Conservation (phyloP, 2,329 filamentous ascomycete species). For the Tolypocladium inflatum region DNA sequence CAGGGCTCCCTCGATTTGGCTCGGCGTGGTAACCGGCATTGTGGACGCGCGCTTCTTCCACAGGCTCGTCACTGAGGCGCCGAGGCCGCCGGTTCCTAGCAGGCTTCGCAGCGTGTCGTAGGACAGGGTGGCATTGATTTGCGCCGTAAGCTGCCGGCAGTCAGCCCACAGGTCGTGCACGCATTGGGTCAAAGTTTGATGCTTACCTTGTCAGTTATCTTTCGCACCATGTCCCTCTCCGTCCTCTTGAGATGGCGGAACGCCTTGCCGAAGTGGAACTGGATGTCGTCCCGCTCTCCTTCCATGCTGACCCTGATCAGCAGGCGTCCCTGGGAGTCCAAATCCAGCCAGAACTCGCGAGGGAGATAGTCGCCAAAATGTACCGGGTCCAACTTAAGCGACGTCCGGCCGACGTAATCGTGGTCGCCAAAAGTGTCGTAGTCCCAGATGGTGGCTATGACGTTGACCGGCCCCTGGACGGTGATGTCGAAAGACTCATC, state of each 20-base stretch:
- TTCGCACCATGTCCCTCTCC: constrained; percentile 95
- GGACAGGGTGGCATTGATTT: constrained; percentile 85
- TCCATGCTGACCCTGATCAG: constrained; percentile 95
- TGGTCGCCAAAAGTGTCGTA: constrained; percentile 96
- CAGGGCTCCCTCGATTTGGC: constrained; percentile 71
- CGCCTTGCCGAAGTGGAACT: constrained; percentile 96
- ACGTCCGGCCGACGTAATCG: constrained; percentile 94
- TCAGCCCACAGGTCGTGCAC: constrained; percentile 4
- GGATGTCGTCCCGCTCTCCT: constrained; percentile 93
- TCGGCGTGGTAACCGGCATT: constrained; percentile 50
- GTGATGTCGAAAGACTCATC: constrained; percentile 96
- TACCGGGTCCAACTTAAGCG: constrained; percentile 91
- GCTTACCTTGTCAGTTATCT: constrained; percentile 90
- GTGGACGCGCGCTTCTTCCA: constrained; percentile 52
- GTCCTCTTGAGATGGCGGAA: constrained; percentile 93
- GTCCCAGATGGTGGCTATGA: constrained; percentile 97
- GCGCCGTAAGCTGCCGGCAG: constrained; percentile 62
- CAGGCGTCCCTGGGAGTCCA: constrained; percentile 88
- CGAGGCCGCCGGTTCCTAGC: constrained; percentile 57
- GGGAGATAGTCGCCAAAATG: constrained; percentile 96
- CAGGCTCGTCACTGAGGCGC: constrained; percentile 63
- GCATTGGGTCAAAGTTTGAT: not conserved
- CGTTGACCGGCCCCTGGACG: constrained; percentile 80
- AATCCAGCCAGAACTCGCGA: constrained; percentile 92
- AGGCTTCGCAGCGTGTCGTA: constrained; percentile 68